Evolutionary conservation across 2,329 filamentous ascomycete genomes (phyloP).

Genomic region (Nemania diffusa): DNA sequence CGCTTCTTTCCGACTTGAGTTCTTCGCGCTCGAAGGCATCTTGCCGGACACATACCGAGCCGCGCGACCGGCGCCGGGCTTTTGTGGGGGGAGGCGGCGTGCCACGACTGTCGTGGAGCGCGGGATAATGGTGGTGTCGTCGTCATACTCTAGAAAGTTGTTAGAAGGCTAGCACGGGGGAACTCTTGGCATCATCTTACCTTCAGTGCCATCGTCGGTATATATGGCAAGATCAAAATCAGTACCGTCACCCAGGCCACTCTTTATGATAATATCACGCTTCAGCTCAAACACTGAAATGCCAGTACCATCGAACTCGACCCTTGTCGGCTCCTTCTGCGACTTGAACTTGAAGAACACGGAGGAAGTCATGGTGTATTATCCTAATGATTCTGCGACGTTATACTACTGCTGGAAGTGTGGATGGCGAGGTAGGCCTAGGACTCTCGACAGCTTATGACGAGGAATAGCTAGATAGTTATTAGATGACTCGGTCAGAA

Average conservation of each 20-base stretch:
- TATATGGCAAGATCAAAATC: slow-evolving; percentile 97
- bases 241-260: slow-evolving; percentile 91
- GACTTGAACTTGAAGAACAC: slow-evolving; percentile 99
- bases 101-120: slow-evolving; percentile 94
- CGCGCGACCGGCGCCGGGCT: slow-evolving; percentile 87
- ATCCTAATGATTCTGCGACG: slow-evolving; percentile 34
- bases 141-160: slow-evolving; percentile 80
- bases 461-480: slow-evolving; percentile 27
- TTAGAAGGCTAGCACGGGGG: slow-evolving; percentile 34
- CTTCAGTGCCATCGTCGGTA: slow-evolving; percentile 89
- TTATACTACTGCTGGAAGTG: slow-evolving; percentile 36
- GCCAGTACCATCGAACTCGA: slow-evolving; percentile 96
- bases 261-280: slow-evolving; percentile 96
- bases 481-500: slow-evolving; percentile 25
- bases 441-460: slow-evolving; percentile 18
- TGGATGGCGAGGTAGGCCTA: slow-evolving; percentile 1
- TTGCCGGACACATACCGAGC: slow-evolving; percentile 96
- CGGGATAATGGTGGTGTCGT: slow-evolving; percentile 97
- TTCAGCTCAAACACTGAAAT: slow-evolving; percentile 99
- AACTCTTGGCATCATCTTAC: slow-evolving; percentile 62
- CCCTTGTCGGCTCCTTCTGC: slow-evolving; percentile 91
- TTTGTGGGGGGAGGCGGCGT: slow-evolving; percentile 82
- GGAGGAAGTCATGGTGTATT: slow-evolving; percentile 83
- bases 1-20: slow-evolving; percentile 74
- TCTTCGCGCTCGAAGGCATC: slow-evolving; percentile 90